phyloP scores from a whole-genome alignment of 2,329 filamentous ascomycete species.

The Pyrenophora tritici-repentis region DNA sequence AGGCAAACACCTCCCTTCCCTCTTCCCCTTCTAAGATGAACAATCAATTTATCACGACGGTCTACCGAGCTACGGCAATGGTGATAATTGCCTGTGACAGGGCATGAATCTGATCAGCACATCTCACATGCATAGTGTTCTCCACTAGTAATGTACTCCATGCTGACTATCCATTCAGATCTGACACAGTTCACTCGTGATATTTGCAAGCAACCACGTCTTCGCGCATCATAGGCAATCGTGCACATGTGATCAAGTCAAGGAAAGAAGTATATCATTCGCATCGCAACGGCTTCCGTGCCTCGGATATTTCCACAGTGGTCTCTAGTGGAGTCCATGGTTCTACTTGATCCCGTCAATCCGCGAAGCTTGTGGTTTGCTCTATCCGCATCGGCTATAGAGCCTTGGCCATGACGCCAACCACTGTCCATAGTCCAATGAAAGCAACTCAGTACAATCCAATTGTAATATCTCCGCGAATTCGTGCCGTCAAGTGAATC shows the following conservation, averaged over 20 bases:
- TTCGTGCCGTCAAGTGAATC: constrained; percentile 64
- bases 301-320: background rate
- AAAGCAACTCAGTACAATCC: constrained; percentile 57
- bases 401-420: background rate
- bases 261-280: background rate
- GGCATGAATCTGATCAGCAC: constrained; percentile 55
- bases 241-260: background rate
- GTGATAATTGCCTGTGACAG: constrained; percentile 80
- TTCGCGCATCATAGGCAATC: background rate
- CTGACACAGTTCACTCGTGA: background rate
- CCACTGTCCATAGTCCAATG: background rate
- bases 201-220: background rate
- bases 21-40: constrained; percentile 42
- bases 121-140: background rate
- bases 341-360: background rate
- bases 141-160: background rate
- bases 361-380: background rate
- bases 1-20: background rate
- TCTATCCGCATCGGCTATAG: too few relatives aligned
- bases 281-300: background rate
- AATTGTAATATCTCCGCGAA: constrained; percentile 65
- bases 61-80: constrained; percentile 82
- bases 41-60: constrained; percentile 73
- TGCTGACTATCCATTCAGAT: constrained; percentile 14
- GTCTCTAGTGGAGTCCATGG: background rate